Conservation (phyloP, 805 yeast genomes). For the Candida ponderosae region DNA sequence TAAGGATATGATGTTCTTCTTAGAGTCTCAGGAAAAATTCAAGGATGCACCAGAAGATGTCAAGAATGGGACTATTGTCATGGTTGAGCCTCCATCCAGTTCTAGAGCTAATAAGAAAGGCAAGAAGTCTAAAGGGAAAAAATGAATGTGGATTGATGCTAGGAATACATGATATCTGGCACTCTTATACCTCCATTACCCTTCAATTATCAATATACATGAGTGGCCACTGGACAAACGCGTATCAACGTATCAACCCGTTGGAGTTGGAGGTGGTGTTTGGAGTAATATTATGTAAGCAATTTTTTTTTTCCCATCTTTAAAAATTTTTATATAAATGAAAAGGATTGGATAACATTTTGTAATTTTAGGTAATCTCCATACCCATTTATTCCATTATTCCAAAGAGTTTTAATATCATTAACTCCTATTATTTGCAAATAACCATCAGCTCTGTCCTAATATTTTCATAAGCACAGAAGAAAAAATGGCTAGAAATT, state of each 20-base stretch:
- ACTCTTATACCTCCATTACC: neutral
- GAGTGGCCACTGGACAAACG: neutral
- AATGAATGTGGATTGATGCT: neutral
- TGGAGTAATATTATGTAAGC: no score
- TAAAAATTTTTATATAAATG: no score
- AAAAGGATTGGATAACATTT: no score
- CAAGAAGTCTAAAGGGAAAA: neutral
- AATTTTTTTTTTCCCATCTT: neutral
- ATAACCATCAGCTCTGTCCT: no score
- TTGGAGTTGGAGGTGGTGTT: neutral
- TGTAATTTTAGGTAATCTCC: no score
- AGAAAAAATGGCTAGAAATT: conserved; percentile 65
- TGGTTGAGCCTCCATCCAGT: conserved; percentile 16
- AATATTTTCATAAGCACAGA: no score
- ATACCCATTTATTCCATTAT: no score
- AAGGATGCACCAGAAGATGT: conserved; percentile 66
- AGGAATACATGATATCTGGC: neutral
- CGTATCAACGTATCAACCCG: neutral
- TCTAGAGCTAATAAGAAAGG: neutral
- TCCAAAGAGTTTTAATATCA: no score
- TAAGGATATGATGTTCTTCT: conserved; percentile 71
- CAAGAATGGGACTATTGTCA: conserved; percentile 58
- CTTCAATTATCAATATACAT: no score
- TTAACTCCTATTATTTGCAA: no score
- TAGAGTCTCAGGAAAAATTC: conserved; percentile 68